Evolutionary conservation across 192 early-diverging fungal genomes (phyloP).

Genomic region (Entomortierella chlamydospora): DNA sequence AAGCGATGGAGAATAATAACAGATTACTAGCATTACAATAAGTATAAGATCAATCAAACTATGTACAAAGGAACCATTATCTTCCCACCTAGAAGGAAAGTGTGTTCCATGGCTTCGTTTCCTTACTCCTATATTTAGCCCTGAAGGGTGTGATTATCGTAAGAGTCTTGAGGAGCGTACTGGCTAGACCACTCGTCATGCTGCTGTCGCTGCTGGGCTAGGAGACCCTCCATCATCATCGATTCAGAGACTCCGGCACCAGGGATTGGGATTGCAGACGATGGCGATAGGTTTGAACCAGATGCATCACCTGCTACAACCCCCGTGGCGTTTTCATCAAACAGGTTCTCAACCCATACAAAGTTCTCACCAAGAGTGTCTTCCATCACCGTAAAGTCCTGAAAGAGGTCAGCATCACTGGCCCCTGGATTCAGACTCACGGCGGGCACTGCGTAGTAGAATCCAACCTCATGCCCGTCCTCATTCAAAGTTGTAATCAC

Average conservation of each 20-base stretch:
- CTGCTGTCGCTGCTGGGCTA: not conserved
- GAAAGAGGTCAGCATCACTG: constrained; percentile 45
- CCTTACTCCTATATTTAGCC: constrained; percentile 6
- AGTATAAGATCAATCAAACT: not conserved
- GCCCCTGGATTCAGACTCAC: constrained; percentile 47
- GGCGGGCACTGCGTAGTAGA: constrained; percentile 40
- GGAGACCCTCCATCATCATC: constrained; percentile 1
- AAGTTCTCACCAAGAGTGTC: constrained; percentile 44
- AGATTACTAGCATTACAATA: constrained; percentile 3
- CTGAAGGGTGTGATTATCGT: not conserved
- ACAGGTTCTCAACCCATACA: constrained; percentile 49
- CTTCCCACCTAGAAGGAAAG: not conserved
- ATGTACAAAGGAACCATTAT: constrained; percentile 1
- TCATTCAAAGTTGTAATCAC: constrained; percentile 37
- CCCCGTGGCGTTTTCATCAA: constrained; percentile 15
- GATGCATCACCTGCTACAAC: not conserved
- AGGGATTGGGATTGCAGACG: constrained; percentile 2
- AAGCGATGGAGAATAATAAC: too few species aligned
- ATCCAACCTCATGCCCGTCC: constrained; percentile 30
- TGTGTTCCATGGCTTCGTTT: too few species aligned
- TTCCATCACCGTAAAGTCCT: constrained; percentile 44
- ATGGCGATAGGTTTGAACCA: not conserved
- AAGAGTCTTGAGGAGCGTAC: constrained; percentile 12
- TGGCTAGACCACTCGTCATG: constrained; percentile 30
- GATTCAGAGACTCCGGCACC: not conserved